phyloP scores from a whole-genome alignment of 305 asterid species.

The Fraxinus dipetala region DNA sequence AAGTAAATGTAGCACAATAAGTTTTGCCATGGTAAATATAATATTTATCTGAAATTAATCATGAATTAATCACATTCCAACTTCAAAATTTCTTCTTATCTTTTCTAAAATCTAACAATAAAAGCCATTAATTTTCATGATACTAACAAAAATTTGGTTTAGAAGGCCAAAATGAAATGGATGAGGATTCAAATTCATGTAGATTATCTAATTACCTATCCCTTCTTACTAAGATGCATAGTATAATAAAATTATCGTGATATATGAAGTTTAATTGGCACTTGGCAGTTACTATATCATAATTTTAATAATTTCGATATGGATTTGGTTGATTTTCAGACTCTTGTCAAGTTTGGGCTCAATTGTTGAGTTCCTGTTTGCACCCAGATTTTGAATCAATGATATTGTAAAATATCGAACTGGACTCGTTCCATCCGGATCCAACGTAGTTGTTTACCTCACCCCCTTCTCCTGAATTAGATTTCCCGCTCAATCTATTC shows the following conservation, averaged over 20 bases:
- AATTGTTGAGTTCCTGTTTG: background rate
- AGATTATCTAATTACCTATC: background rate
- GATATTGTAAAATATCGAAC: background rate
- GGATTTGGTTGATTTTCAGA: background rate
- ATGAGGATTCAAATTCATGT: background rate
- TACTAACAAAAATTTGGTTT: background rate
- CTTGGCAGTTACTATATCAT: background rate
- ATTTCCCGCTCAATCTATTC: conserved; percentile 96
- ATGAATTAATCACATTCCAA: background rate
- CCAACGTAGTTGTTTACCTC: conserved; percentile 58
- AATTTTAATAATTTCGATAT: background rate
- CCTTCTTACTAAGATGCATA: background rate
- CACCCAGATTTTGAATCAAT: background rate
- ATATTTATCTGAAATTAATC: conserved; percentile 5
- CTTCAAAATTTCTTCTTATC: background rate
- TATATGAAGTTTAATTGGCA: background rate
- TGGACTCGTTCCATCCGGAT: background rate
- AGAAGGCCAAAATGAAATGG: background rate
- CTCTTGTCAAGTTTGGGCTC: background rate
- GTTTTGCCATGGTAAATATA: background rate
- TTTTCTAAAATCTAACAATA: background rate
- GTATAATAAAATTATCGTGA: background rate
- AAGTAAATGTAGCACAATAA: conserved; percentile 11
- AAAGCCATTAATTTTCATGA: background rate
- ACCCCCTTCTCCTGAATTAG: conserved; percentile 99